These are phyloP conservation scores for Aspergillus amoenus DNA, from an alignment of 2,329 filamentous ascomycete genomes.

Conservation along the genomic window DNA sequence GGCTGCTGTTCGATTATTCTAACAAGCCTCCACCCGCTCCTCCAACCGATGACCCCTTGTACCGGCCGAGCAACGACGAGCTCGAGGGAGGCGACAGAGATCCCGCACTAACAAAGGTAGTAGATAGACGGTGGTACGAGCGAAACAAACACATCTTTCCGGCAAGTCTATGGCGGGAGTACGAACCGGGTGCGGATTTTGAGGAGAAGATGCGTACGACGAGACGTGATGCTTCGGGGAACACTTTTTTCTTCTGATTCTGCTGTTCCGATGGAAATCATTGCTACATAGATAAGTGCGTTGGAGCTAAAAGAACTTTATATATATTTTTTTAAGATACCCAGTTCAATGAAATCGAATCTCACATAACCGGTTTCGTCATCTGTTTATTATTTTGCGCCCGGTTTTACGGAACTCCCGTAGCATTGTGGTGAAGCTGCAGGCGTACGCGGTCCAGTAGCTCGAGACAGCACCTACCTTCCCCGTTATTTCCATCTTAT, in stretches of 20 bases:
- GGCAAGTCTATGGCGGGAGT: slow-evolving; percentile 92
- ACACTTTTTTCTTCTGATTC: slow-evolving; percentile 78
- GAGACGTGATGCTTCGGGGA: slow-evolving; percentile 81
- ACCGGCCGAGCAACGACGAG: slow-evolving; percentile 51
- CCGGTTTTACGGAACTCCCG: not conserved
- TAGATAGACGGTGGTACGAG: slow-evolving; percentile 96
- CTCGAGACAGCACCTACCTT: not conserved
- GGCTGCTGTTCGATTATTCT: slow-evolving; percentile 76
- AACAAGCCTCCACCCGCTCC: slow-evolving; percentile 37
- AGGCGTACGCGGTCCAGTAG: not conserved
- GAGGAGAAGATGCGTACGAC: slow-evolving; percentile 63
- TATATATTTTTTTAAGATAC: slow-evolving; percentile 19
- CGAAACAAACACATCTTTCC: slow-evolving; percentile 98
- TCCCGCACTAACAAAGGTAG: slow-evolving; percentile 81
- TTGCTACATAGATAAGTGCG: slow-evolving; percentile 8
- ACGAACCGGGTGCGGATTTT: slow-evolving; percentile 83
- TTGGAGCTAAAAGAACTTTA: slow-evolving; percentile 4
- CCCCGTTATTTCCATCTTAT: slow-evolving; percentile 2
- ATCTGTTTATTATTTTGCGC: not conserved
- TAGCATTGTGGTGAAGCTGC: not conserved
- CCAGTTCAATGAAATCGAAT: slow-evolving; percentile 9
- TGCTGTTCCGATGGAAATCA: slow-evolving; percentile 7
- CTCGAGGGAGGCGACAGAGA: slow-evolving; percentile 79
- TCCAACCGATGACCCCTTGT: slow-evolving; percentile 40
- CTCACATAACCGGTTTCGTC: not conserved